These are phyloP conservation scores for Heterobasidion occidentale DNA, from an alignment of 1,284 basidiomycete species.

Conservation along the genomic window DNA sequence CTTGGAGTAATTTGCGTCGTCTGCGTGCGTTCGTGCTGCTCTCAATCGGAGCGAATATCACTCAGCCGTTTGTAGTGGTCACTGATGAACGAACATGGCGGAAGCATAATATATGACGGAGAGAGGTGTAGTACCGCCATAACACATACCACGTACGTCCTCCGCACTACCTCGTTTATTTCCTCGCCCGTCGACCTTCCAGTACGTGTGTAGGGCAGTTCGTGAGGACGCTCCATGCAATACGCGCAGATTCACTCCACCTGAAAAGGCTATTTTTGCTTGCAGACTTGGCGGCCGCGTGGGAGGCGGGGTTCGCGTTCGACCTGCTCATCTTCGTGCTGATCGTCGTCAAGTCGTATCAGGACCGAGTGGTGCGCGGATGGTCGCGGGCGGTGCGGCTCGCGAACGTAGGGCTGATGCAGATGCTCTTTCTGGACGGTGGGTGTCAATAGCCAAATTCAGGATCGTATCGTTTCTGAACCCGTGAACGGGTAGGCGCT, in stretches of 20 bases:
- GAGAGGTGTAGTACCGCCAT: neutral
- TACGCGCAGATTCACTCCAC: neutral
- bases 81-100: neutral
- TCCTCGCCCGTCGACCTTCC: too few species aligned
- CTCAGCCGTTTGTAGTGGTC: neutral
- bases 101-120: neutral
- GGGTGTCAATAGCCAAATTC: too few species aligned
- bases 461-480: neutral
- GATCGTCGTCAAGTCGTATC: neutral
- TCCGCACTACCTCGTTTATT: too few species aligned
- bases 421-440: neutral
- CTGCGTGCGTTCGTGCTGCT: neutral
- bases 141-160: neutral
- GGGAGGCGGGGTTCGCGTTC: neutral
- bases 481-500: neutral
- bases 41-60: neutral
- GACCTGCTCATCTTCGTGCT: neutral
- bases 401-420: neutral
- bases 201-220: neutral
- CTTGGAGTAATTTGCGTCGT: neutral
- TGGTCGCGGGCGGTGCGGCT: neutral
- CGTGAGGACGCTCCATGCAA: neutral
- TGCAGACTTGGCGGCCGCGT: neutral
- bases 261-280: neutral
- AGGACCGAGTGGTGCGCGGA: neutral